Conservation (phyloP, 805 yeast species). For the Myxozyma geophila region DNA sequence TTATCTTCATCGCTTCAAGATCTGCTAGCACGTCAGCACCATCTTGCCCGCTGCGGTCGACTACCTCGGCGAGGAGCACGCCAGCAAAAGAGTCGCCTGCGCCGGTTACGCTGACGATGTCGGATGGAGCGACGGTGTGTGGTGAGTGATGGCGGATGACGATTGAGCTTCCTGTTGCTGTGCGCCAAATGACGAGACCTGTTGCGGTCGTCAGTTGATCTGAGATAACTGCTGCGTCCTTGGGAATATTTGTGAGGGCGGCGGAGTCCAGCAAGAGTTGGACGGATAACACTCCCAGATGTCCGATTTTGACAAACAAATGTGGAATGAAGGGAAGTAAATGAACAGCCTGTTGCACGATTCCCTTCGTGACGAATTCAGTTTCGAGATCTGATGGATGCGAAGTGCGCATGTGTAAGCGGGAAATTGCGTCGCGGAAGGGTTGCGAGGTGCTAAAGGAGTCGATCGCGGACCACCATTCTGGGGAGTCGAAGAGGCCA, state of each 20-base stretch:
- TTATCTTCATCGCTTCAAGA: constrained; percentile 5
- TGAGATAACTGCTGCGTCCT: neutral
- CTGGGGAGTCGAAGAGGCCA: constrained; percentile 55
- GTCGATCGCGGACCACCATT: constrained; percentile 80
- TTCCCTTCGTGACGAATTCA: constrained; percentile 48
- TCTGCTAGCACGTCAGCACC: constrained; percentile 34
- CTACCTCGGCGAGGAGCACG: constrained; percentile 54
- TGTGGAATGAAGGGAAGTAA: constrained; percentile 75
- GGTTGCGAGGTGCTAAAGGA: constrained; percentile 54
- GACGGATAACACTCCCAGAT: constrained; percentile 59
- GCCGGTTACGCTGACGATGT: constrained; percentile 73
- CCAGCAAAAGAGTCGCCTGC: constrained; percentile 88
- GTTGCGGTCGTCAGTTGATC: constrained; percentile 18
- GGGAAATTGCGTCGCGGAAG: constrained; percentile 48
- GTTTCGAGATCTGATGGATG: constrained; percentile 40
- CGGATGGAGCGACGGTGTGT: constrained; percentile 5
- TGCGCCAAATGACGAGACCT: constrained; percentile 33
- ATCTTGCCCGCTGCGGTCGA: constrained; percentile 31
- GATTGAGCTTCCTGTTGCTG: constrained; percentile 17
- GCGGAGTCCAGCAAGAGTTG: constrained; percentile 41
- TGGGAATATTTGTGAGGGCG: neutral
- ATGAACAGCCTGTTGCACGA: constrained; percentile 66
- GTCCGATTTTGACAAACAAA: constrained; percentile 69
- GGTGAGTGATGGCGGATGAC: constrained; percentile 13
- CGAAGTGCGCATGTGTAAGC: constrained; percentile 42